These are phyloP conservation scores for Carex scoparia DNA, from an alignment of 176 grass and related monocot genomes.

Conservation along the genomic window DNA sequence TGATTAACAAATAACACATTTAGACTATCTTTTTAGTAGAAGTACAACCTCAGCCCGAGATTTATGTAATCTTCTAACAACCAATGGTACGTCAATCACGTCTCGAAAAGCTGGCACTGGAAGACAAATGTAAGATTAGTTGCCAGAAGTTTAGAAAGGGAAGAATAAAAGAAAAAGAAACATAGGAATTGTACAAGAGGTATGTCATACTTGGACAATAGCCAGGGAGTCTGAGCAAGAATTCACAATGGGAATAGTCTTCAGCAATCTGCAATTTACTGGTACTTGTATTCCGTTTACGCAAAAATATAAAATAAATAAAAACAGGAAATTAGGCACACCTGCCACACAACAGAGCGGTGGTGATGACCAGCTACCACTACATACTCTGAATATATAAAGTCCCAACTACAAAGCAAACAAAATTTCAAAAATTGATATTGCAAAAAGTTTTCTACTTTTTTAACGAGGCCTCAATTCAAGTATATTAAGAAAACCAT, in stretches of 20 bases:
- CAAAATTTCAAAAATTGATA: constrained; percentile 3
- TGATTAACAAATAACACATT: background rate
- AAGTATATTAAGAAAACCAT: constrained; percentile 13
- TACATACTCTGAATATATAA: constrained; percentile 97
- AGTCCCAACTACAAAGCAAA: constrained; percentile 75
- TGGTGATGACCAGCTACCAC: constrained; percentile 81
- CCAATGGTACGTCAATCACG: constrained; percentile 95
- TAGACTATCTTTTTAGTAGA: constrained; percentile 6
- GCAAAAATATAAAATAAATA: background rate
- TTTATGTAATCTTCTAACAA: constrained; percentile 77
- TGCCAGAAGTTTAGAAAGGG: constrained; percentile 1
- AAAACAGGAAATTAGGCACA: constrained; percentile 18
- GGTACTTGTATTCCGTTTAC: background rate
- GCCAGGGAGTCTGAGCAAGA: constrained; percentile 91
- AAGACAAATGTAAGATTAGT: constrained; percentile 24
- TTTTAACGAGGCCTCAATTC: background rate
- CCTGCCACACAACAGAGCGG: constrained; percentile 96
- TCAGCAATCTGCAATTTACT: constrained; percentile 72
- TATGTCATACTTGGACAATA: constrained; percentile 85
- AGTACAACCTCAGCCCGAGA: constrained; percentile 64
- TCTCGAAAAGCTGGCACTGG: constrained; percentile 91
- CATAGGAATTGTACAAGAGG: background rate
- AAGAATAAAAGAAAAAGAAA: constrained; percentile 12
- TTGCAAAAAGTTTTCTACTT: background rate
- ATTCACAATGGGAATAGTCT: constrained; percentile 91